A percentile compares a stretch with the other conserved stretches of the same genome.
These are phyloP conservation scores for Aspergillus fructus DNA, from an alignment of 2,329 filamentous ascomycete genomes.

Conservation along the genomic window DNA sequence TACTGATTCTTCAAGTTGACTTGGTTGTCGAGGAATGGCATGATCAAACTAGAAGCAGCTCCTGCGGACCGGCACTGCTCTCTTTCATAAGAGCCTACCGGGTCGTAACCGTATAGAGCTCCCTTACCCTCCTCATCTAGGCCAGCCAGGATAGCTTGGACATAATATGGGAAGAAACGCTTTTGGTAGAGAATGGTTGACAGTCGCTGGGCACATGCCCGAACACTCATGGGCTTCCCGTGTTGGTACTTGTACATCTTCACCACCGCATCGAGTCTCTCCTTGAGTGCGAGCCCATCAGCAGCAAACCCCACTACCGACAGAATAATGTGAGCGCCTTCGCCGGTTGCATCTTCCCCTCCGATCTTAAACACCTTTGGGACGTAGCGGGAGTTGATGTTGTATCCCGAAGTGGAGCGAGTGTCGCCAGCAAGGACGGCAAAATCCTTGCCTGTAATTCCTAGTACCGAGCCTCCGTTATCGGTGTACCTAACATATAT, in stretches of 20 bases:
- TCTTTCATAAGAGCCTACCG: conserved; percentile 94
- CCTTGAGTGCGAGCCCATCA: conserved; percentile 89
- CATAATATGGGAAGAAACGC: conserved; percentile 99
- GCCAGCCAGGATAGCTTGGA: conserved; percentile 88
- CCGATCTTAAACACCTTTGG: conserved; percentile 98
- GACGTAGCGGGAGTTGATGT: conserved; percentile 94
- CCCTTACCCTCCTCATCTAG: conserved; percentile 93
- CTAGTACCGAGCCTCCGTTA: conserved; percentile 94
- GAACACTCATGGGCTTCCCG: conserved; percentile 91
- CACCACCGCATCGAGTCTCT: conserved; percentile 89
- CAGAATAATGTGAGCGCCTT: conserved; percentile 81
- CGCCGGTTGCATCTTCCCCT: conserved; percentile 80
- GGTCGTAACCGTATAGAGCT: conserved; percentile 95
- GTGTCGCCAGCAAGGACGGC: conserved; percentile 97
- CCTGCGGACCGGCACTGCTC: conserved; percentile 94
- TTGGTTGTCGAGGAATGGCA: conserved; percentile 99
- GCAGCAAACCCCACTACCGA: conserved; percentile 95
- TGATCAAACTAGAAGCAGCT: conserved; percentile 90
- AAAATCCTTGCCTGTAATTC: conserved; percentile 91
- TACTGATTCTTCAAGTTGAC: conserved; percentile 99
- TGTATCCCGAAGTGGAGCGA: conserved; percentile 92
- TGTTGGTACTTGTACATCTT: conserved; percentile 99
- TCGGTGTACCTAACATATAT: conserved; percentile 70
- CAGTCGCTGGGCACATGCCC: conserved; percentile 90
- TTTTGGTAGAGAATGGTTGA: conserved; percentile 96